Evolutionary conservation across 176 grass and related monocot genomes (phyloP).

Genomic region (Ensete glaucum): DNA sequence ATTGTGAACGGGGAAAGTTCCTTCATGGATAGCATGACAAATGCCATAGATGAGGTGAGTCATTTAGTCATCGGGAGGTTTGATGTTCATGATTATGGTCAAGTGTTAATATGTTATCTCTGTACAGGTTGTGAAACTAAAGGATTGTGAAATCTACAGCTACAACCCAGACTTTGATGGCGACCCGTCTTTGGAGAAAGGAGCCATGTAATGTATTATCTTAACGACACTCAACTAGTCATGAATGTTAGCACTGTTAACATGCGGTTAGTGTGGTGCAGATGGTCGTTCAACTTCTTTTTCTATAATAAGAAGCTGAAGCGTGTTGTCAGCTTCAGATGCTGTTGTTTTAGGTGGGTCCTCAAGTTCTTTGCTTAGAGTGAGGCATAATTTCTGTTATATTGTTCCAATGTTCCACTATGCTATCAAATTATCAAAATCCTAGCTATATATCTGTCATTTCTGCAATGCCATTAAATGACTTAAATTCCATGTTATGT

Average conservation of each 20-base stretch:
- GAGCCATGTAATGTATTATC: constrained; percentile 51
- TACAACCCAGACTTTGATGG: constrained; percentile 78
- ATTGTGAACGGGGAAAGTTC: constrained; percentile 46
- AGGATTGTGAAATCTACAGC: constrained; percentile 81
- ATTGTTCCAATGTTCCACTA: not conserved
- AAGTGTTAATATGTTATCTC: not conserved
- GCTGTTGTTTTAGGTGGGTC: constrained; percentile 66
- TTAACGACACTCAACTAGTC: not conserved
- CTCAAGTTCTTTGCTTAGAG: not conserved
- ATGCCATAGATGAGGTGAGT: constrained; percentile 74
- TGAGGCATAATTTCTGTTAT: not conserved
- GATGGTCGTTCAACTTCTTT: constrained; percentile 86
- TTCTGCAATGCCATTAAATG: not conserved
- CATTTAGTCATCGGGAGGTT: not conserved
- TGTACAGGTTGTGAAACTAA: constrained; percentile 70
- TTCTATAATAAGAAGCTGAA: constrained; percentile 96
- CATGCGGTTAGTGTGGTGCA: constrained; percentile 19
- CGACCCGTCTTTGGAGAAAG: constrained; percentile 75
- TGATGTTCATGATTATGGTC: not conserved
- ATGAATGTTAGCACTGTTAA: constrained; percentile 5
- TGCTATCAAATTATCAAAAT: not conserved
- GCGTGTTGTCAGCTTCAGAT: constrained; percentile 74
- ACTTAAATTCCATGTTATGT: not conserved
- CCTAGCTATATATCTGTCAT: not conserved
- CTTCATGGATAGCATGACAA: constrained; percentile 77